phyloP scores from a whole-genome alignment of 129 eudicot species.

The Erigeron canadensis region DNA sequence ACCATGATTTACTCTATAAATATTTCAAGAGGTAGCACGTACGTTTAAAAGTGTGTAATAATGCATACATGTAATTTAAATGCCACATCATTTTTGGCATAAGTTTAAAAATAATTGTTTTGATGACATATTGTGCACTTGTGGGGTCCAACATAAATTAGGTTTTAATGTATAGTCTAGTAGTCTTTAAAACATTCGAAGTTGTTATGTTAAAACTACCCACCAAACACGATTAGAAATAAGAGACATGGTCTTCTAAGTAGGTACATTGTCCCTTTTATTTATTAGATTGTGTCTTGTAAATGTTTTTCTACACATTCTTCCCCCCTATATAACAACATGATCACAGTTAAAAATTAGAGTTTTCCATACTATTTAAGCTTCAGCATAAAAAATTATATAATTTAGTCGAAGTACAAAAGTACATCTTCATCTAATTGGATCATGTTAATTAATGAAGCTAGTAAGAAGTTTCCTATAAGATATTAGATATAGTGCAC shows the following conservation, averaged over 20 bases:
- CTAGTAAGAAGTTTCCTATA: slow-evolving; percentile 34
- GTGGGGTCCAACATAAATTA: slow-evolving; percentile 33
- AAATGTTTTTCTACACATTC: slow-evolving; percentile 26
- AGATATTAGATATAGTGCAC: slow-evolving; percentile 35
- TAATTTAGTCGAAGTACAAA: slow-evolving; percentile 30
- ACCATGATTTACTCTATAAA: slow-evolving; percentile 1
- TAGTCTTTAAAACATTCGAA: slow-evolving; percentile 31
- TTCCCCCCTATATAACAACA: slow-evolving; percentile 38
- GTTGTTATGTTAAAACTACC: slow-evolving; percentile 19
- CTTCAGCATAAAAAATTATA: slow-evolving; percentile 20
- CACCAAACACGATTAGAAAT: slow-evolving; percentile 29
- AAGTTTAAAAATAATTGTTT: not conserved
- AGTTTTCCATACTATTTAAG: not conserved
- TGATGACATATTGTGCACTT: slow-evolving; percentile 23
- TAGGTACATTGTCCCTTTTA: slow-evolving; percentile 42
- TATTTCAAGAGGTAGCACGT: slow-evolving; percentile 9
- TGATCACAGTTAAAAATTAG: slow-evolving; percentile 20
- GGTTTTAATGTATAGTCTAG: slow-evolving; percentile 19
- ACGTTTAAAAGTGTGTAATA: not conserved
- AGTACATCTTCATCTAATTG: slow-evolving; percentile 35
- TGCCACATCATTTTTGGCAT: slow-evolving; percentile 10
- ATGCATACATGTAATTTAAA: not conserved
- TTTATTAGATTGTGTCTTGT: slow-evolving; percentile 24
- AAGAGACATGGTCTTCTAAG: slow-evolving; percentile 35
- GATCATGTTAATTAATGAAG: slow-evolving; percentile 26